Conservation (phyloP, 768 basidiomycete genomes). For the Leccinum subgranulosum region DNA sequence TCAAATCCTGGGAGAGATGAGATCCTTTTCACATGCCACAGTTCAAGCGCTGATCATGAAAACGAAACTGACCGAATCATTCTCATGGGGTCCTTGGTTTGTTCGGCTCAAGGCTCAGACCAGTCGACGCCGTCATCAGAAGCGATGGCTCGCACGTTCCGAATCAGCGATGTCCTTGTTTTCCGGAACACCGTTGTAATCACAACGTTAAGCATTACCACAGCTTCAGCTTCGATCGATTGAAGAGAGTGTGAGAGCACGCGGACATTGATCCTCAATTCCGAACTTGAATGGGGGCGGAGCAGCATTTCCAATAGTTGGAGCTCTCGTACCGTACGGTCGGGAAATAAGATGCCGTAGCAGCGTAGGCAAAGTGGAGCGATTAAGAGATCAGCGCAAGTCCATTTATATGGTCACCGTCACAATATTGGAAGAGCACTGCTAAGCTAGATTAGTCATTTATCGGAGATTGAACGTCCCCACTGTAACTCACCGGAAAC, state of each 20-base stretch:
- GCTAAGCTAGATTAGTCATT: not conserved
- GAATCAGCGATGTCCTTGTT: not conserved
- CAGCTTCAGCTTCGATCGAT: not conserved
- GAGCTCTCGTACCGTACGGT: not conserved
- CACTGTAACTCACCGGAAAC: not conserved
- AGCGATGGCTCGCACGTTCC: not conserved
- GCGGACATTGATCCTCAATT: slow-evolving; percentile 3
- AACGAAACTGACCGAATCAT: not conserved
- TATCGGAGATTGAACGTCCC: not conserved
- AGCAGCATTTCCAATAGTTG: not conserved
- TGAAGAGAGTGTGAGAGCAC: not conserved
- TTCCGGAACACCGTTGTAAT: not conserved
- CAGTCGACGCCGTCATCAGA: not conserved
- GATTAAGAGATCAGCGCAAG: not conserved
- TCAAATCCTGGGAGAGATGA: slow-evolving; percentile 9
- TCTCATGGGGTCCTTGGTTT: not conserved
- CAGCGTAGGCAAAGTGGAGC: not conserved
- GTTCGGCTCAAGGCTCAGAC: not conserved
- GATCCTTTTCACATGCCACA: not conserved
- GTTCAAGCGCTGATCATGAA: slow-evolving; percentile 26
- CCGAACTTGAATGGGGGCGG: not conserved
- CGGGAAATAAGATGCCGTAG: slow-evolving; percentile 17
- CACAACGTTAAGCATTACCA: not conserved
- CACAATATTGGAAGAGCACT: not conserved
- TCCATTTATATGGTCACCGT: not conserved